Percentiles rank a stretch among this genome's conserved stretches.
These are phyloP conservation scores for Mitragyna speciosa DNA, from an alignment of 257 asterid genomes.

Conservation along the genomic window DNA sequence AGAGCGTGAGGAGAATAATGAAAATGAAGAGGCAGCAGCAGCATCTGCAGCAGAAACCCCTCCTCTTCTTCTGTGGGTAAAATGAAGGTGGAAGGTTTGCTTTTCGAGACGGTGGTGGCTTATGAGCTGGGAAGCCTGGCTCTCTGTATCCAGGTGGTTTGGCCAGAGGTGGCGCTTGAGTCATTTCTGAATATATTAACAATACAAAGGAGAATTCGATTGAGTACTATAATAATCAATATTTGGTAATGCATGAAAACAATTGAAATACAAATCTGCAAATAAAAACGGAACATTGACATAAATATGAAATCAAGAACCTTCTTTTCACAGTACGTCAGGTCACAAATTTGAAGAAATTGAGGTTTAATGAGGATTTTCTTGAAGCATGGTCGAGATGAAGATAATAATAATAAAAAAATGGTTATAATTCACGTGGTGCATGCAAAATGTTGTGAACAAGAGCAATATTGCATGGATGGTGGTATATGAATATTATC, in stretches of 20 bases:
- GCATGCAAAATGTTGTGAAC: neutral
- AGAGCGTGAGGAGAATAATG: conserved; percentile 20
- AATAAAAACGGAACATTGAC: neutral
- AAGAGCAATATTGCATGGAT: neutral
- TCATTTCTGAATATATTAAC: conserved; percentile 23
- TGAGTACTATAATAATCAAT: neutral
- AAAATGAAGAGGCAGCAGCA: conserved; percentile 35
- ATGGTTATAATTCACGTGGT: neutral
- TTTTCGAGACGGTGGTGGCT: conserved; percentile 22
- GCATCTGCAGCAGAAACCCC: conserved; percentile 34
- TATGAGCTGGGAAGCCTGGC: conserved; percentile 25
- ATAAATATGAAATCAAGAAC: neutral
- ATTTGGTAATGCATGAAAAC: neutral
- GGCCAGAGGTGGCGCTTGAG: conserved; percentile 33
- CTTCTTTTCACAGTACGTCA: neutral
- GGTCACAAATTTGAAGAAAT: neutral
- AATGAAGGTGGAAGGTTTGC: conserved; percentile 38
- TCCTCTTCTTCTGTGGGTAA: conserved; percentile 7
- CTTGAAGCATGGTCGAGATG: neutral
- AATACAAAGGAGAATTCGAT: neutral
- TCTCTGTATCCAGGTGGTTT: conserved; percentile 61
- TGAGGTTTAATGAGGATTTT: neutral
- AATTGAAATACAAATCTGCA: neutral
- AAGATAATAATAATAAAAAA: neutral
- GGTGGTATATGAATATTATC: neutral